Conservation (phyloP, 2,329 filamentous ascomycete genomes). For the Colletotrichum liriopes region DNA sequence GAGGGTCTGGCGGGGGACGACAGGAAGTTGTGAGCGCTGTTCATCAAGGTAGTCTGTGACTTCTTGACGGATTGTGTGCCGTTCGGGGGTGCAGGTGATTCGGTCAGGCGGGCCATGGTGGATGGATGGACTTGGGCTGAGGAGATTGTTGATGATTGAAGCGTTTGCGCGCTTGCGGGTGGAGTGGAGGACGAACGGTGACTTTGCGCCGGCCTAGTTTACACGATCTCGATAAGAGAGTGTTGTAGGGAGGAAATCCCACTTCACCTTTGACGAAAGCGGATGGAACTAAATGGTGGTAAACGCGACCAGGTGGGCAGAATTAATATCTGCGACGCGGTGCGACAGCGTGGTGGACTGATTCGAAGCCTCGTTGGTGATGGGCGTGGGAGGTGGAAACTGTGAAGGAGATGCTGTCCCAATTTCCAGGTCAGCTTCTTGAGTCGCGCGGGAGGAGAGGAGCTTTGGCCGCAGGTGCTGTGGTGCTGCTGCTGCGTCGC, state of each 20-base stretch:
- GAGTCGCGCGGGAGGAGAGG: slow-evolving; percentile 28
- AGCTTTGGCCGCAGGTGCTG: slow-evolving; percentile 33
- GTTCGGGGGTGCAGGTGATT: slow-evolving; percentile 18
- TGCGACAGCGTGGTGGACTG: neutral
- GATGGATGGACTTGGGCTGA: neutral
- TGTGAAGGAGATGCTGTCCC: neutral
- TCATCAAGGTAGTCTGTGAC: slow-evolving; percentile 22
- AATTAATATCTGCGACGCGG: neutral
- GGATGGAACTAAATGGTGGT: accelerated
- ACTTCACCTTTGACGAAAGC: neutral
- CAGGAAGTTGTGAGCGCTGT: slow-evolving; percentile 32
- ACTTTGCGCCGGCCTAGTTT: slow-evolving; percentile 23
- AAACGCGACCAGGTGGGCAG: slow-evolving; percentile 7
- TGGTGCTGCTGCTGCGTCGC: neutral
- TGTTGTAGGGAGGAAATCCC: neutral
- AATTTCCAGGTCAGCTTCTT: slow-evolving; percentile 11
- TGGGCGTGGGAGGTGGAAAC: slow-evolving; percentile 5
- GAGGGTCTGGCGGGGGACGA: slow-evolving; percentile 31
- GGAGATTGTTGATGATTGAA: neutral
- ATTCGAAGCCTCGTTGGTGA: slow-evolving; percentile 12
- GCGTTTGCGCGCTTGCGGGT: slow-evolving; percentile 22
- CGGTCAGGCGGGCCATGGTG: slow-evolving; percentile 25
- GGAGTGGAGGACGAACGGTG: slow-evolving; percentile 3
- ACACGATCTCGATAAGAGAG: neutral
- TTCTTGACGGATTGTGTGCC: slow-evolving; percentile 26